phyloP scores from a whole-genome alignment of 768 basidiomycete genomes.

The Tylopilus sp. region DNA sequence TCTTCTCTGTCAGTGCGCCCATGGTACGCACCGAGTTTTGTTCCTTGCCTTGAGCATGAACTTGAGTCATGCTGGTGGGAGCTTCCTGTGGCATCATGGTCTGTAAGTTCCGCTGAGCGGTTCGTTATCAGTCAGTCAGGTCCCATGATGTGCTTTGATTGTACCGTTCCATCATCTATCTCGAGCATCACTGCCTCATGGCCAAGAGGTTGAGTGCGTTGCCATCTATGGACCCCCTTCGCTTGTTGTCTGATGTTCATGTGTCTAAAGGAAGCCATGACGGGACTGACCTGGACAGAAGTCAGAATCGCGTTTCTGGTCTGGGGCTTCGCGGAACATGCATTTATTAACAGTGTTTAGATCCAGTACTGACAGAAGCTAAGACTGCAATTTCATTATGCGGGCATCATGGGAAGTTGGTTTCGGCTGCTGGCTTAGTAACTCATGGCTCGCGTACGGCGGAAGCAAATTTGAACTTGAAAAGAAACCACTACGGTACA shows the following conservation, averaged over 20 bases:
- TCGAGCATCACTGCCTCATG: not conserved
- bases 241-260: not conserved
- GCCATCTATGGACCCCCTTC: not conserved
- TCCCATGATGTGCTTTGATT: not conserved
- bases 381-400: too few species aligned
- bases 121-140: too few species aligned
- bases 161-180: not conserved
- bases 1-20: too few species aligned
- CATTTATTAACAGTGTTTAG: not conserved
- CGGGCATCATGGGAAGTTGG: too few species aligned
- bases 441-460: too few species aligned
- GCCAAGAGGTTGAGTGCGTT: not conserved
- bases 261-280: not conserved
- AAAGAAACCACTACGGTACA: too few species aligned
- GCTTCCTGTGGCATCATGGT: not conserved
- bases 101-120: not conserved
- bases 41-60: not conserved
- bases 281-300: too few species aligned
- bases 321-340: not conserved
- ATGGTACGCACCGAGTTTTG: not conserved
- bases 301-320: not conserved
- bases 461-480: too few species aligned
- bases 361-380: too few species aligned
- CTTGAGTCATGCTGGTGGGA: too few species aligned
- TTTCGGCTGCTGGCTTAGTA: too few species aligned